Percentiles rank a stretch among this genome's conserved stretches.
phyloP scores from a whole-genome alignment of 2,329 filamentous ascomycete species.

The Ophiostoma sp. region DNA sequence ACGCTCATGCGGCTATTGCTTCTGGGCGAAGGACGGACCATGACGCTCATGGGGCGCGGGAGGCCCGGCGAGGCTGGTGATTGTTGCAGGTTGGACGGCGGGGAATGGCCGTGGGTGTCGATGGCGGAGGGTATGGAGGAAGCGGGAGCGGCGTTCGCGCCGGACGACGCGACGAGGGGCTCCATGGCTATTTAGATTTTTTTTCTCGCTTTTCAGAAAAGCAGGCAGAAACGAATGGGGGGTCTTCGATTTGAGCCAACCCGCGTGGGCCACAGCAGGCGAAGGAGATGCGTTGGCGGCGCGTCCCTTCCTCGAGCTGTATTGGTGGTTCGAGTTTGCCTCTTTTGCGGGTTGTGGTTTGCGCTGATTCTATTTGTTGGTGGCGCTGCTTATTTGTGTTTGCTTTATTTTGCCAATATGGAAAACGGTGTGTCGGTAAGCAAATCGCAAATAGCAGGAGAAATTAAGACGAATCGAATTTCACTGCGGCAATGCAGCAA shows the following conservation, averaged over 20 bases:
- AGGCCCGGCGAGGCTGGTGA: constrained; percentile 63
- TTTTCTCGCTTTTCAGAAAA: neutral
- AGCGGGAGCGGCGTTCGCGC: constrained; percentile 9
- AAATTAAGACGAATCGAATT: constrained; percentile 15
- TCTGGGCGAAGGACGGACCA: constrained; percentile 70
- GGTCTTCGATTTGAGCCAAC: constrained; percentile 17
- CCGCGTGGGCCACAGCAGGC: constrained; percentile 23
- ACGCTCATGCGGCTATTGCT: constrained; percentile 86
- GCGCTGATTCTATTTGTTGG: neutral
- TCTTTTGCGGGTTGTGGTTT: neutral
- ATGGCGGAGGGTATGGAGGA: constrained; percentile 17
- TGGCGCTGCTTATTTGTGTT: neutral
- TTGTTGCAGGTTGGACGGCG: neutral
- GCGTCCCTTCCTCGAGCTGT: constrained; percentile 22
- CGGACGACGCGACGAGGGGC: constrained; percentile 5
- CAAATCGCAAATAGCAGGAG: constrained; percentile 8
- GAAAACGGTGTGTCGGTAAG: neutral
- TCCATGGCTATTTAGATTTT: constrained; percentile 25
- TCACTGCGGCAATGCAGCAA: constrained; percentile 10
- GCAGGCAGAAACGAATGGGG: neutral
- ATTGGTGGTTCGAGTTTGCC: constrained; percentile 4
- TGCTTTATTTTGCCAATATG: constrained; percentile 10
- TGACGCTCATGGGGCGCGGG: constrained; percentile 76
- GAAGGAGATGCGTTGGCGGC: constrained; percentile 26
- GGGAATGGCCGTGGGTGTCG: constrained; percentile 12